Percentiles rank a stretch among this genome's conserved stretches.
Conservation (phyloP, 805 yeast genomes). For the Candida chauliodis region DNA sequence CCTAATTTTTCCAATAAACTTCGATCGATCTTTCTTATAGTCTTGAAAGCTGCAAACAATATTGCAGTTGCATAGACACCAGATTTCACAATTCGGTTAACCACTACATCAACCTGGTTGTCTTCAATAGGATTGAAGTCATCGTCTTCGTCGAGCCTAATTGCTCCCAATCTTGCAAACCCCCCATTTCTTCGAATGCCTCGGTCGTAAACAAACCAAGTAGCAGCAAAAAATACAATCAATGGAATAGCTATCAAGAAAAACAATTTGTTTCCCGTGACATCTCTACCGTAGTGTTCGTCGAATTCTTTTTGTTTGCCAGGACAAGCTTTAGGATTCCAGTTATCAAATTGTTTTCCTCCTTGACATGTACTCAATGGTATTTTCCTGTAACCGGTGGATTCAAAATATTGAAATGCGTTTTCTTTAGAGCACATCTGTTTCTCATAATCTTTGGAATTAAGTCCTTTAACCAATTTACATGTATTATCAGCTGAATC, state of each 20-base stretch:
- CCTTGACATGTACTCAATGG: slow-evolving; percentile 84
- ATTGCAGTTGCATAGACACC: slow-evolving; percentile 50
- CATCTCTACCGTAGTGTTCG: slow-evolving; percentile 48
- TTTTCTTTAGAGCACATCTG: slow-evolving; percentile 56
- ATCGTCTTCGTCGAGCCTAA: slow-evolving; percentile 67
- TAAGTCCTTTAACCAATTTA: slow-evolving; percentile 69
- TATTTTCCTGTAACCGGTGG: slow-evolving; percentile 88
- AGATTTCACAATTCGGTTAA: slow-evolving; percentile 55
- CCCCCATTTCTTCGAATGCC: slow-evolving; percentile 81
- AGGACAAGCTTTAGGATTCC: slow-evolving; percentile 75
- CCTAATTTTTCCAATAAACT: slow-evolving; percentile 29
- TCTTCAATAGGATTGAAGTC: slow-evolving; percentile 59
- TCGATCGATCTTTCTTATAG: slow-evolving; percentile 31
- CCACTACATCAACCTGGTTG: slow-evolving; percentile 54
- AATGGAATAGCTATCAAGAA: slow-evolving; percentile 57
- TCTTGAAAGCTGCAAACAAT: slow-evolving; percentile 29
- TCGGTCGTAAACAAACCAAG: slow-evolving; percentile 71
- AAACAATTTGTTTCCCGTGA: slow-evolving; percentile 53
- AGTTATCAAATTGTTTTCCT: slow-evolving; percentile 68
- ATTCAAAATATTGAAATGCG: slow-evolving; percentile 70
- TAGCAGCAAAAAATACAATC: slow-evolving; percentile 47
- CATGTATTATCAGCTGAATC: slow-evolving; percentile 75
- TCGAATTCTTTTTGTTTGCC: slow-evolving; percentile 71
- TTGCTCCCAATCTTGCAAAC: slow-evolving; percentile 75
- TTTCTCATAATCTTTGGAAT: slow-evolving; percentile 58